Conservation (phyloP, 2,329 filamentous ascomycete species). For the Aspergillus fischeri region DNA sequence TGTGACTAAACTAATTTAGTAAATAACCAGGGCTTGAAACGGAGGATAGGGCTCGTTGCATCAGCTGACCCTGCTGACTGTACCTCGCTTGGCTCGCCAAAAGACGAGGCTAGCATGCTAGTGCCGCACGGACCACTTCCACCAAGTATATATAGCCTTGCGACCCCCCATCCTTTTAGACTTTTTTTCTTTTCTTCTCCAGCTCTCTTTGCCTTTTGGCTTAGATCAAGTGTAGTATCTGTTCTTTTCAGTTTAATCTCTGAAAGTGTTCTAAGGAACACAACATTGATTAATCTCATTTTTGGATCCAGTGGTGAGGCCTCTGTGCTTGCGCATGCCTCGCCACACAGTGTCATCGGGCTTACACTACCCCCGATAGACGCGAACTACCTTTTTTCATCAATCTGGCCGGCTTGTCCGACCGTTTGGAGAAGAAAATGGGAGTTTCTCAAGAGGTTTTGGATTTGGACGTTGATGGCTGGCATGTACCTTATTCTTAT, state of each 20-base stretch:
- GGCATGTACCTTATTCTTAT: background rate
- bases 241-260: constrained; percentile 98
- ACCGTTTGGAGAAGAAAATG: constrained; percentile 54
- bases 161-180: constrained; percentile 21
- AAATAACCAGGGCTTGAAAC: constrained; percentile 3
- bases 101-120: constrained; percentile 17
- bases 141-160: constrained; percentile 28
- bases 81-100: constrained; percentile 9
- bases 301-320: constrained; percentile 54
- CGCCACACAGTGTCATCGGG: constrained; percentile 67
- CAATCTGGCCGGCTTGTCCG: constrained; percentile 50
- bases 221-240: constrained; percentile 96
- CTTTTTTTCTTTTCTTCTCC: constrained; percentile 43
- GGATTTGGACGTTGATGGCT: too few species aligned
- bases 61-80: constrained; percentile 8
- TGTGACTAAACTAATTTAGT: constrained; percentile 20
- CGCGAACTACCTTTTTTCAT: constrained; percentile 62
- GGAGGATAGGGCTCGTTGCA: constrained; percentile 15
- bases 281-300: constrained; percentile 80
- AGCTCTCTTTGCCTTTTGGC: constrained; percentile 56
- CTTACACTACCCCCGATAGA: constrained; percentile 71
- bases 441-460: background rate
- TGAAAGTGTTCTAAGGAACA: constrained; percentile 72
- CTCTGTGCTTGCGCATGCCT: constrained; percentile 71
- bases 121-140: constrained; percentile 15